Conservation (phyloP, 768 basidiomycete genomes). For the Tricholoma sp. region DNA sequence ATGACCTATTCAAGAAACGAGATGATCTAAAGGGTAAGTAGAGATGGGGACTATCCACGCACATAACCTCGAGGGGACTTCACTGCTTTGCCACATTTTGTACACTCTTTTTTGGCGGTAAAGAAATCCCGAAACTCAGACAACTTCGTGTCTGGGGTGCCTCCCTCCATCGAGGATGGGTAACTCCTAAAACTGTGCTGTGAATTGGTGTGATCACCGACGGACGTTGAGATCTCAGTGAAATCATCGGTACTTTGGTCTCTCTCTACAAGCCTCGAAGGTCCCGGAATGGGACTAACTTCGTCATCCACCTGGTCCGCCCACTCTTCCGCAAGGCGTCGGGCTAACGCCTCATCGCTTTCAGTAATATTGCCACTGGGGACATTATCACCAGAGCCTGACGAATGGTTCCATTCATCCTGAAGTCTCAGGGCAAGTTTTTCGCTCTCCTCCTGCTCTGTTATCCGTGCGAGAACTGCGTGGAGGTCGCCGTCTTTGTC, state of each 20-base stretch:
- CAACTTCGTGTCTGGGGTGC: constrained; percentile 29
- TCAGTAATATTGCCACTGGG: constrained; percentile 16
- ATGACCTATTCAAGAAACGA: constrained; percentile 19
- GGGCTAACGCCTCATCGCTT: constrained; percentile 34
- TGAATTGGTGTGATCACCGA: not conserved
- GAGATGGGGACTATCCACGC: constrained; percentile 17
- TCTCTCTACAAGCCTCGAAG: not conserved
- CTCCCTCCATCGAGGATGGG: constrained; percentile 4
- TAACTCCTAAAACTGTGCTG: not conserved
- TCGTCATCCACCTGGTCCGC: constrained; percentile 1
- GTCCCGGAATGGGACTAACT: not conserved
- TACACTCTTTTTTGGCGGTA: constrained; percentile 28
- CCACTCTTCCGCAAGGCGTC: constrained; percentile 38
- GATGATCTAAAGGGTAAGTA: not conserved
- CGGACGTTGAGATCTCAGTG: not conserved
- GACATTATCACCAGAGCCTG: constrained; percentile 8
- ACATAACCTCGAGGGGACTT: constrained; percentile 39
- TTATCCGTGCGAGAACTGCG: constrained; percentile 34
- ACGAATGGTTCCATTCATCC: constrained; percentile 16
- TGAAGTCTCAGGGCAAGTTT: constrained; percentile 32
- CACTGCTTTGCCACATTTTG: constrained; percentile 30
- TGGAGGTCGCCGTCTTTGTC: constrained; percentile 37
- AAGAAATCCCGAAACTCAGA: constrained; percentile 31
- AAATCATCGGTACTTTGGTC: not conserved
- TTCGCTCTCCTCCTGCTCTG: constrained; percentile 40